Percentiles rank a stretch among this genome's conserved stretches.
Evolutionary conservation across 169 alveolate genomes (phyloP).

Genomic region (Theileria luwenshuni): DNA sequence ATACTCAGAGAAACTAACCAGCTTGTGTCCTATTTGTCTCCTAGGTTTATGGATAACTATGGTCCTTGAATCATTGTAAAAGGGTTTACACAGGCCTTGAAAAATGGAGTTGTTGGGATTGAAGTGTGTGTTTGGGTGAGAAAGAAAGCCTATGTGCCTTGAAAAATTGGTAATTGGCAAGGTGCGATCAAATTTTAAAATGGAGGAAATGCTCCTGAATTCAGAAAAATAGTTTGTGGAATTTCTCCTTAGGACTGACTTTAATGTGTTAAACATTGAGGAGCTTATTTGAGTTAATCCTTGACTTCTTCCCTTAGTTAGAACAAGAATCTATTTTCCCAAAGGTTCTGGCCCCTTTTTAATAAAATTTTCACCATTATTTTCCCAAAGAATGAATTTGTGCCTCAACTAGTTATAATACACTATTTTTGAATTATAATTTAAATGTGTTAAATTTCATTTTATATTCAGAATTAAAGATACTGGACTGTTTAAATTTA

Average conservation of each 20-base stretch:
- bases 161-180: background rate
- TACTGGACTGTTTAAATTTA: background rate
- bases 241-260: background rate
- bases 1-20: constrained; percentile 30
- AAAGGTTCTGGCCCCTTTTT: no score
- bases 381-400: no score
- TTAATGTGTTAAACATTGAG: constrained; percentile 4
- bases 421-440: no score
- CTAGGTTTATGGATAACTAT: constrained; percentile 62
- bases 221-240: background rate
- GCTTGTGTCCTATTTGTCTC: constrained; percentile 60
- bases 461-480: background rate
- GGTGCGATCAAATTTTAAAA: background rate
- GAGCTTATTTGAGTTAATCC: background rate
- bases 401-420: no score
- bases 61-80: constrained; percentile 8
- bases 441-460: constrained; percentile 6
- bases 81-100: background rate
- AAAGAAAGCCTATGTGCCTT: background rate
- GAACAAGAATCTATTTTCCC: background rate
- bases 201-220: background rate
- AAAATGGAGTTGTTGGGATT: background rate
- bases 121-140: background rate
- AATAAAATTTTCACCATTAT: no score
- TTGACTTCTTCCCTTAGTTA: background rate